Percentiles rank a stretch among this genome's conserved stretches.
phyloP scores from a whole-genome alignment of 805 yeast species.

The Ogataea chonburiensis region DNA sequence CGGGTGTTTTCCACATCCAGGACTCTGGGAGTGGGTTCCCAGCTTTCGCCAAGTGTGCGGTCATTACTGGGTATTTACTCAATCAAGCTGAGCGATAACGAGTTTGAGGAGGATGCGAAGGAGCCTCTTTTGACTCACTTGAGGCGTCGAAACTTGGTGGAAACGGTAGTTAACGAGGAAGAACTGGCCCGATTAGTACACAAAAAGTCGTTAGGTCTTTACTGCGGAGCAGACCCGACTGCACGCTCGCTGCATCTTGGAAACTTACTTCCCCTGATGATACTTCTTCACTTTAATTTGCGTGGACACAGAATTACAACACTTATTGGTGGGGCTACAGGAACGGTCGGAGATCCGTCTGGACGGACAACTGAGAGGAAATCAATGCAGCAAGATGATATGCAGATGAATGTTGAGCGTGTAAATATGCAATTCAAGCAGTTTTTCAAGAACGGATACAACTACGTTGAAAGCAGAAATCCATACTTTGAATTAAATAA shows the following conservation, averaged over 20 bases:
- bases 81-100: conserved; percentile 23
- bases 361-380: conserved; percentile 80
- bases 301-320: conserved; percentile 86
- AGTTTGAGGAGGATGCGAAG: conserved; percentile 31
- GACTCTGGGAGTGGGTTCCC: conserved; percentile 4
- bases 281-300: conserved; percentile 75
- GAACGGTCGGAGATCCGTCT: conserved; percentile 94
- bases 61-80: conserved; percentile 21
- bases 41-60: too few species aligned
- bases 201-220: conserved; percentile 51
- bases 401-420: conserved; percentile 54
- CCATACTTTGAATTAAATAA: conserved; percentile 16
- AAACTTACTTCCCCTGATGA: conserved; percentile 82
- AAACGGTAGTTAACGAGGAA: conserved; percentile 39
- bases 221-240: conserved; percentile 97
- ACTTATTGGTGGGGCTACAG: conserved; percentile 93
- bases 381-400: conserved; percentile 49
- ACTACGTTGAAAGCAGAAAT: conserved; percentile 56
- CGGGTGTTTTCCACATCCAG: conserved; percentile 4
- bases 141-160: conserved; percentile 46
- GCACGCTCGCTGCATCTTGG: conserved; percentile 90
- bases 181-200: conserved; percentile 24
- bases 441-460: conserved; percentile 61
- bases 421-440: conserved; percentile 61
- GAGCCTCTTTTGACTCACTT: conserved; percentile 43